Conservation (phyloP, 2,329 filamentous ascomycete species). For the Neoascochyta sp. region DNA sequence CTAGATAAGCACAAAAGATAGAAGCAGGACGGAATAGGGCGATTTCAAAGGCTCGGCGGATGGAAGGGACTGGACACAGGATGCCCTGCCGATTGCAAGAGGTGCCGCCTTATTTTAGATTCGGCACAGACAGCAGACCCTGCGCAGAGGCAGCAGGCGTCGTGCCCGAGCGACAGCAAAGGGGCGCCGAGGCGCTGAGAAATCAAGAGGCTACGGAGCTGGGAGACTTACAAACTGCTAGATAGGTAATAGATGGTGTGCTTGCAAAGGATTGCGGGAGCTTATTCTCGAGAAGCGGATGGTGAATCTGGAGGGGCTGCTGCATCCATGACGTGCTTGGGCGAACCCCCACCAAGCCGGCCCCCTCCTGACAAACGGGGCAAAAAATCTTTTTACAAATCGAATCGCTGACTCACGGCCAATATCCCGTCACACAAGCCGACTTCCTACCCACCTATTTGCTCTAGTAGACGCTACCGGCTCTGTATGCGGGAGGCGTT, state of each 20-base stretch:
- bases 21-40: conserved; percentile 16
- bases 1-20: conserved; percentile 29
- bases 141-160: conserved; percentile 16
- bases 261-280: conserved; percentile 12
- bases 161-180: conserved; percentile 4
- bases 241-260: conserved; percentile 11
- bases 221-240: conserved; percentile 28
- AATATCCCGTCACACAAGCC: too few species aligned
- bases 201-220: too few species aligned
- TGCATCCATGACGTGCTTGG: too few species aligned
- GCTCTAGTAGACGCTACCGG: too few species aligned
- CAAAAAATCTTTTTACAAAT: too few species aligned
- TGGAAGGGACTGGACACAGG: conserved; percentile 32
- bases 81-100: conserved; percentile 25
- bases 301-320: too few species aligned
- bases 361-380: too few species aligned
- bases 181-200: conserved; percentile 2
- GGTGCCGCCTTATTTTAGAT: conserved; percentile 9
- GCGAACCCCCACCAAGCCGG: too few species aligned
- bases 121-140: conserved; percentile 30
- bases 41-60: conserved; percentile 37
- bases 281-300: too few species aligned
- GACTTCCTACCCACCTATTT: too few species aligned
- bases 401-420: too few species aligned
- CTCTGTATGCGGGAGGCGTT: too few species aligned